These are phyloP conservation scores for Botrytis hyacinthi DNA, from an alignment of 2,329 filamentous ascomycete genomes.

Conservation along the genomic window DNA sequence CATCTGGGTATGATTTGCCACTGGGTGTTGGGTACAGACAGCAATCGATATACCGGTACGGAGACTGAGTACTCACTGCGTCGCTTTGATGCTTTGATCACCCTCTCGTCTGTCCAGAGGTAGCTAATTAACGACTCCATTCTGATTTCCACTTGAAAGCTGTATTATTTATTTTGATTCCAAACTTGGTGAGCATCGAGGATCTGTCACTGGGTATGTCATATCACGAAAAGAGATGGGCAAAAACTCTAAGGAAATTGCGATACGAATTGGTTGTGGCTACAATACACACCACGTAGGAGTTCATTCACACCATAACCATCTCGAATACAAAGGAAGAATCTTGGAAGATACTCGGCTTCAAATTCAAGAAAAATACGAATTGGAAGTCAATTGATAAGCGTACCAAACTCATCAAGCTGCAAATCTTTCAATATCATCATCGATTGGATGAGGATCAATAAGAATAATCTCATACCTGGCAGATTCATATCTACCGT, in stretches of 20 bases:
- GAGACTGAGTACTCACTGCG: not conserved
- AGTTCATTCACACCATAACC: not conserved
- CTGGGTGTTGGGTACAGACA: not conserved
- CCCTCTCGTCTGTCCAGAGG: not conserved
- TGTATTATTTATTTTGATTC: not conserved
- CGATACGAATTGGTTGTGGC: not conserved
- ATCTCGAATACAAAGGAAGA: not conserved
- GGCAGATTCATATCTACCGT: not conserved
- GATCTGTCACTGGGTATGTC: not conserved
- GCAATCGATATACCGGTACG: not conserved
- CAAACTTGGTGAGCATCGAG: not conserved
- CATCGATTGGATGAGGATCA: not conserved
- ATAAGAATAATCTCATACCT: not conserved
- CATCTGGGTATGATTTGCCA: not conserved
- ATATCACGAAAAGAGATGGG: not conserved
- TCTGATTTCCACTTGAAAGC: not conserved
- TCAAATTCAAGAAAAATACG: not conserved
- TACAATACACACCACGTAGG: not conserved
- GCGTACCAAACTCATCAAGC: not conserved
- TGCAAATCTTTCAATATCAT: not conserved
- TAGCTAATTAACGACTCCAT: not conserved
- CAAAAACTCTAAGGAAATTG: not conserved
- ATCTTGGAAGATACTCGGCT: conserved; percentile 4
- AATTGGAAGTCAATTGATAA: not conserved
- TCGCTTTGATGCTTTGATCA: conserved; percentile 2